A percentile compares a stretch with the other conserved stretches of the same genome.
phyloP scores from a whole-genome alignment of 495 filamentous ascomycete species.

The Astrocystis sublimbata region DNA sequence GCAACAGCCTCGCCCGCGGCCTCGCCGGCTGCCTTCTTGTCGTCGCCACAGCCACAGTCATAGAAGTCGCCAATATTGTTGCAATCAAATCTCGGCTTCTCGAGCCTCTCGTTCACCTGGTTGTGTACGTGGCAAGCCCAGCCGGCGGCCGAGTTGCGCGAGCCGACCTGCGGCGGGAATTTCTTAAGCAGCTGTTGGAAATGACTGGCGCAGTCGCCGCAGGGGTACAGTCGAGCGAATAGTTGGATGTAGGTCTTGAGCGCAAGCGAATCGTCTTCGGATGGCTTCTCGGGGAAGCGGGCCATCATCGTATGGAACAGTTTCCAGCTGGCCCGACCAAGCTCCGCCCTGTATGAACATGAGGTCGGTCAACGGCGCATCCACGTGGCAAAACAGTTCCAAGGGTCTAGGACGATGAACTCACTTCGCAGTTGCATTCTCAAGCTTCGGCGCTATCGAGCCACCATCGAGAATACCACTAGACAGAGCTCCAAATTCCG shows the following conservation, averaged over 20 bases:
- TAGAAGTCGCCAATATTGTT: conserved; percentile 88
- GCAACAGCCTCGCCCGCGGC: conserved; percentile 25
- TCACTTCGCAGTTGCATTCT: conserved; percentile 88
- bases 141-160: conserved; percentile 76
- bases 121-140: conserved; percentile 98
- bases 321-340: conserved; percentile 87
- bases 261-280: conserved; percentile 77
- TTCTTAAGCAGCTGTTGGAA: conserved; percentile 79
- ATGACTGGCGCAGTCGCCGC: conserved; percentile 90
- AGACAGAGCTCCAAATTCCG: conserved; percentile 29
- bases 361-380: conserved; percentile 9
- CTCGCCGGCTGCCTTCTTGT: conserved; percentile 43
- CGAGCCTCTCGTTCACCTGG: conserved; percentile 82
- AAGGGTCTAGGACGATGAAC: conserved; percentile 15
- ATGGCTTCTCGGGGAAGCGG: conserved; percentile 85
- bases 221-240: conserved; percentile 91
- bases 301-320: conserved; percentile 95
- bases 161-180: conserved; percentile 89
- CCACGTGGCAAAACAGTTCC: not conserved
- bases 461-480: conserved; percentile 64
- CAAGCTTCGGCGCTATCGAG: conserved; percentile 83
- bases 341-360: conserved; percentile 63
- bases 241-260: conserved; percentile 83
- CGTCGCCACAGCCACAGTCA: conserved; percentile 91
- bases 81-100: conserved; percentile 85